A percentile compares a stretch with the other conserved stretches of the same genome.
Conservation (phyloP, 306 rosid genomes). For the Medicago lupulina region DNA sequence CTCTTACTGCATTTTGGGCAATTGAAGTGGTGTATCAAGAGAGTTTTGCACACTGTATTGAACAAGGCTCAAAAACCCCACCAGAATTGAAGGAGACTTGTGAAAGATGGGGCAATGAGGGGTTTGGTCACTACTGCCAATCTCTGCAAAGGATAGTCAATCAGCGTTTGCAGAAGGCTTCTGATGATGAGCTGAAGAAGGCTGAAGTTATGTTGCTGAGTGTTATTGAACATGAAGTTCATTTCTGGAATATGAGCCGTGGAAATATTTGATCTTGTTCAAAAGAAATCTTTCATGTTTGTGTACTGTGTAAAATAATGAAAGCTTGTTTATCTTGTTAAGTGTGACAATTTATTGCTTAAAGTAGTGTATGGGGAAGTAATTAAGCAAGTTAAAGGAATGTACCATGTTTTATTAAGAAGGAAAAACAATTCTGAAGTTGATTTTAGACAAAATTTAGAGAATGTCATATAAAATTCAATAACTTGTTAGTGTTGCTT, state of each 20-base stretch:
- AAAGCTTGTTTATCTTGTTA: not conserved
- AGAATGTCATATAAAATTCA: not conserved
- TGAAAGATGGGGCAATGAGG: constrained; percentile 83
- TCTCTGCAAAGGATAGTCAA: constrained; percentile 58
- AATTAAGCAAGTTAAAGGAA: not conserved
- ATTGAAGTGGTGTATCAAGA: constrained; percentile 85
- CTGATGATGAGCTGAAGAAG: constrained; percentile 51
- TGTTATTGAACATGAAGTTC: constrained; percentile 75
- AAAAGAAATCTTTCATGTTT: constrained; percentile 1
- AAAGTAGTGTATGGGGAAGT: too few species aligned
- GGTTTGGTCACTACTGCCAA: constrained; percentile 69
- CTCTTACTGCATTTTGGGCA: constrained; percentile 75
- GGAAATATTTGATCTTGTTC: constrained; percentile 35
- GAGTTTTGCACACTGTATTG: constrained; percentile 80
- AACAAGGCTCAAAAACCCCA: constrained; percentile 68
- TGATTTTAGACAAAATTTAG: too few species aligned
- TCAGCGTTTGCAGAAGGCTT: constrained; percentile 53
- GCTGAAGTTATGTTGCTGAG: constrained; percentile 59
- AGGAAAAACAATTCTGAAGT: too few species aligned
- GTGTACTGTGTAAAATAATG: not conserved
- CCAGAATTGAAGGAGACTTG: constrained; percentile 68
- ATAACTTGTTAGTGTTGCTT: not conserved
- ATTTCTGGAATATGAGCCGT: constrained; percentile 82
- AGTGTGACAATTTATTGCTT: too few species aligned
- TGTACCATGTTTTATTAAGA: not conserved